Evolutionary conservation across 1,284 basidiomycete genomes (phyloP).

Genomic region (Malassezia brasiliensis): DNA sequence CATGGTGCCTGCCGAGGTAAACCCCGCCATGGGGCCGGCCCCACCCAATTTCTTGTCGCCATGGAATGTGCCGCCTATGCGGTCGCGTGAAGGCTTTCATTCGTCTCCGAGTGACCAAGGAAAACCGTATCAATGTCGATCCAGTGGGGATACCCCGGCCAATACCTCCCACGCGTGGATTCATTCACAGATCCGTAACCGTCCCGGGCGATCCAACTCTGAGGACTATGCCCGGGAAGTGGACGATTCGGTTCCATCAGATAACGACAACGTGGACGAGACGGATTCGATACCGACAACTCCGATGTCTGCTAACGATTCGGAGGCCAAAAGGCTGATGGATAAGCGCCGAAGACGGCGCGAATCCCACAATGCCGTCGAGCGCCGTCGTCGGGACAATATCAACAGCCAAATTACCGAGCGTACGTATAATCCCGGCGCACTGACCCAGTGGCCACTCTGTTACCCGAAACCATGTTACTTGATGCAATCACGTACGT

Average conservation of each 20-base stretch:
- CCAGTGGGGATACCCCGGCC: neutral
- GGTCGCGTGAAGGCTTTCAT: too few relatives aligned
- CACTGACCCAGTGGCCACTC: constrained; percentile 56
- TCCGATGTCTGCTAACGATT: neutral
- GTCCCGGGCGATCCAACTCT: neutral
- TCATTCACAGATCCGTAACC: neutral
- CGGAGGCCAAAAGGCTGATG: constrained; percentile 10
- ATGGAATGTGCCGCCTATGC: too few relatives aligned
- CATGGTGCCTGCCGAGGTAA: too few relatives aligned
- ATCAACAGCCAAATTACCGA: constrained; percentile 90
- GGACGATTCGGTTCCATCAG: neutral
- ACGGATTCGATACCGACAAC: neutral
- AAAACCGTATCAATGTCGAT: neutral
- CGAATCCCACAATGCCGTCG: constrained; percentile 83
- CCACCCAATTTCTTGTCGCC: too few relatives aligned
- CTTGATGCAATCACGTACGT: constrained; percentile 25
- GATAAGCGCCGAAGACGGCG: constrained; percentile 68
- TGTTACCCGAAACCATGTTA: constrained; percentile 62
- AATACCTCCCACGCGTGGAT: neutral
- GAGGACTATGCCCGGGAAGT: neutral
- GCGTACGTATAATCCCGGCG: constrained; percentile 27
- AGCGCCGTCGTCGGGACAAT: constrained; percentile 72
- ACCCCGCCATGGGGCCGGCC: too few relatives aligned
- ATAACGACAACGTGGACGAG: neutral
- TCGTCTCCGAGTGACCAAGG: neutral